Evolutionary conservation across 2,329 filamentous ascomycete species (phyloP).

Genomic region (Penicillium sp.): DNA sequence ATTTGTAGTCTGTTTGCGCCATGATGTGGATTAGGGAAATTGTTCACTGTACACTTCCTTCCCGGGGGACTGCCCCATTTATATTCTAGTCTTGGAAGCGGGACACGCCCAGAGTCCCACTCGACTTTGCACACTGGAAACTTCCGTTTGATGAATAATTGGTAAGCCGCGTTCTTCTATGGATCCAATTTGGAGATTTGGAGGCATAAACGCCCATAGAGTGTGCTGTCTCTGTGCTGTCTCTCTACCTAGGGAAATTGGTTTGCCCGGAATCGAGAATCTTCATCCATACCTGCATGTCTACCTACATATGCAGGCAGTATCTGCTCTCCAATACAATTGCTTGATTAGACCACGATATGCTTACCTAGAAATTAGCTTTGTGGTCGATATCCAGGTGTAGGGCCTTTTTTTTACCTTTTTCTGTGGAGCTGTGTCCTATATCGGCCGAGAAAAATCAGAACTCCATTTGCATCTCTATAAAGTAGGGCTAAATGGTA

Average conservation of each 20-base stretch:
- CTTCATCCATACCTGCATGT: not conserved
- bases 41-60: not conserved
- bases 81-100: slow-evolving; percentile 7
- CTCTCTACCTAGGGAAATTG: not conserved
- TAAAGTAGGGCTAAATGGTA: not conserved
- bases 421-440: not conserved
- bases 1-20: slow-evolving; percentile 45
- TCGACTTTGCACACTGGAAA: slow-evolving; percentile 6
- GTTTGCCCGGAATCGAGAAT: not conserved
- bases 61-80: slow-evolving; percentile 10
- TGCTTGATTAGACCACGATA: not conserved
- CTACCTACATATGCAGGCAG: not conserved
- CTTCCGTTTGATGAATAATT: slow-evolving; percentile 11
- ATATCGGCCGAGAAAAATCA: not conserved
- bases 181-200: not conserved
- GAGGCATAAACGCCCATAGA: not conserved
- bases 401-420: not conserved
- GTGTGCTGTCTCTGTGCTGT: no score
- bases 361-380: no score
- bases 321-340: not conserved
- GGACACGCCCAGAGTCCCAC: slow-evolving; percentile 9
- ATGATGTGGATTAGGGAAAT: slow-evolving; percentile 7
- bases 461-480: not conserved
- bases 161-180: slow-evolving; percentile 13
- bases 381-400: not conserved